Evolutionary conservation across 179 eudicot genomes (phyloP), one percentile per base, ranked within the genome.

Genomic region (Amaranthus tricolor): DNA sequence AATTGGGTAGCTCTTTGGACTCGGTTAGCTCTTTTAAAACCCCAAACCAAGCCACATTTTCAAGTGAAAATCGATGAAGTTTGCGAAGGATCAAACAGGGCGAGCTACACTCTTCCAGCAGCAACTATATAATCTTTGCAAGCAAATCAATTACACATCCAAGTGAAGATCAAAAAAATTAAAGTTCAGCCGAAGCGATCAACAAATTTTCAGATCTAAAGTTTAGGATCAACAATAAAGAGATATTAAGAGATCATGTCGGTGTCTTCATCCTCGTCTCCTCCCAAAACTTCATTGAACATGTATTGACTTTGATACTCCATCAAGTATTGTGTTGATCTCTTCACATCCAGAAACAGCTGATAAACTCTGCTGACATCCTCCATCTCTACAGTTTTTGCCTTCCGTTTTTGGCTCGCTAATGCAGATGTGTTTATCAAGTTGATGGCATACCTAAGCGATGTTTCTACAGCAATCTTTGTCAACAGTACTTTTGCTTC

Each of bases 291-390:
- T 51, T 92, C 97, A 58, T 83, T 94, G 73, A 94, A 94, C 97
- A 94, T 90, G 72, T 89, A 94, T 80, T 92, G 93, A 62, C 85
- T 87, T 80, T 92, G 98, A 81, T 89, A 94, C 75, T 94, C 98
- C 90, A 94, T 92, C 86, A 94, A 80, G 81, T 94, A 92, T 81
- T 94, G 97, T 4, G 97, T 94, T 19, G 98, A 94, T 79, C 98
- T 89, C 84, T 94, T 94, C 70, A 94, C 96, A 79, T 94, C 97
- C 82, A 88, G 80, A 84, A 94, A 94, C 40, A 94, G 79, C 80
- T 84, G 84, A 55, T 92, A 94, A 45, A 94, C 97, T 76, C 97
- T 74, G 75, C 94, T 89, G 0, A 94, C 83, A 71, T 94, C 98
- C 72, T 94, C 97, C 94, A 94, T 87, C 76, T 91, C 98, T 45